A percentile compares a stretch with the other conserved stretches of the same genome.
Conservation (phyloP, 2,329 filamentous ascomycete genomes). For the Ophiostoma sp. region DNA sequence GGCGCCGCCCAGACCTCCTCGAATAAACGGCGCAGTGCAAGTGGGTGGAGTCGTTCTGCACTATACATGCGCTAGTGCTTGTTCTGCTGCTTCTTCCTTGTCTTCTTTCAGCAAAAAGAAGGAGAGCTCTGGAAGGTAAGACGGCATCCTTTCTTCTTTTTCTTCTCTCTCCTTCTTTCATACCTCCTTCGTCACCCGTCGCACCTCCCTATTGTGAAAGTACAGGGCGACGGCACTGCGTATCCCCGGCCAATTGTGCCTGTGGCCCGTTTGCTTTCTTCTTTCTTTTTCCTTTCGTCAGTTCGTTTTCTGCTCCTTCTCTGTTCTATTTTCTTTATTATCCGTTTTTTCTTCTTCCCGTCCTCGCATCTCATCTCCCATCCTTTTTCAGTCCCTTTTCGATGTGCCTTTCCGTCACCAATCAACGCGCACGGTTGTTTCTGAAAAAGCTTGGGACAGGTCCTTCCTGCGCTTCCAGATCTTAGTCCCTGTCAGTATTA, state of each 20-base stretch:
- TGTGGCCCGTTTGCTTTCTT: too few species aligned
- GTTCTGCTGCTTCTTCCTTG: background rate
- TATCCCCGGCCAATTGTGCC: background rate
- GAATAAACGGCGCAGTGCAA: background rate
- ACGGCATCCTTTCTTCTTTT: conserved; percentile 8
- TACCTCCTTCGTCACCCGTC: background rate
- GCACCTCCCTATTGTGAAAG: background rate
- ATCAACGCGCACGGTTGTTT: conserved; percentile 19
- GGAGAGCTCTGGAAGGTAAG: conserved; percentile 4
- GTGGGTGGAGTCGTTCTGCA: conserved; percentile 21
- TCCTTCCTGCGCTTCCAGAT: conserved; percentile 17
- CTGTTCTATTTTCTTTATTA: background rate
- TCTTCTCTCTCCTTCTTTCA: background rate
- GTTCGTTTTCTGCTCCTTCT: background rate
- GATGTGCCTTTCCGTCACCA: conserved; percentile 14
- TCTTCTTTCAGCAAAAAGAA: background rate
- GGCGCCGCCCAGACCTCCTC: conserved; percentile 22
- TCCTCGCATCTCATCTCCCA: conserved; percentile 4
- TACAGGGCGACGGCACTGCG: background rate
- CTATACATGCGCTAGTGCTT: conserved; percentile 14
- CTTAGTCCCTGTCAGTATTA: conserved; percentile 13
- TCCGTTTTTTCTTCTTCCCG: conserved; percentile 5
- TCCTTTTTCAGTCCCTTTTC: background rate
- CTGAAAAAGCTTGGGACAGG: conserved; percentile 21
- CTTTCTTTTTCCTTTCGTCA: background rate